Percentiles rank a stretch among this genome's conserved stretches.
Evolutionary conservation across 2,329 filamentous ascomycete species (phyloP).

Genomic region (Pseudogymnoascus sp.): DNA sequence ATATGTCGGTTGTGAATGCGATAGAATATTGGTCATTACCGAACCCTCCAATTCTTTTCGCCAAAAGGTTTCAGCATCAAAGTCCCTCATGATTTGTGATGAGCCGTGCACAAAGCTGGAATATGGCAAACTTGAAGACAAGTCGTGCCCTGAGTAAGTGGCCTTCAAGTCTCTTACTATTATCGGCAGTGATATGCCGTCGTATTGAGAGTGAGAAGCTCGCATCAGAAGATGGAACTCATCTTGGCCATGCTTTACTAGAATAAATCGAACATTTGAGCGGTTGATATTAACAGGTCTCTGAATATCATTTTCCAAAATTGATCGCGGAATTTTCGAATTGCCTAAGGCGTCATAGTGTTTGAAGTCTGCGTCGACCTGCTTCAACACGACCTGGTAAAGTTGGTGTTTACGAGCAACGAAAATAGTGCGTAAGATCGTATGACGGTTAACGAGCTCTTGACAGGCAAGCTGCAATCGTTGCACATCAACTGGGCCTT

Average conservation of each 20-base stretch:
- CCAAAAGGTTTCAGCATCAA: not conserved
- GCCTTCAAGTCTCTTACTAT: not conserved
- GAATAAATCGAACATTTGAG: not conserved
- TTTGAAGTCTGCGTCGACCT: not conserved
- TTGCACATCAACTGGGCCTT: constrained; percentile 7
- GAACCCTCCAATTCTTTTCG: not conserved
- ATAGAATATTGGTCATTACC: not conserved
- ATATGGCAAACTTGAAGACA: not conserved
- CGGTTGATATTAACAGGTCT: not conserved
- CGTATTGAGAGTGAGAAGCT: constrained; percentile 7
- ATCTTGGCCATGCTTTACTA: not conserved
- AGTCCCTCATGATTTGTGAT: not conserved
- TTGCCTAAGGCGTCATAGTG: not conserved
- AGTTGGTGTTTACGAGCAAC: not conserved
- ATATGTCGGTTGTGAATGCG: not conserved
- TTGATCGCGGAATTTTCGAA: not conserved
- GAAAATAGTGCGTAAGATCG: constrained; percentile 16
- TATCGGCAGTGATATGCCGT: constrained; percentile 5
- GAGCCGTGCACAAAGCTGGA: not conserved
- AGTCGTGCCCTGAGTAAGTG: not conserved
- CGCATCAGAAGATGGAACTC: not conserved
- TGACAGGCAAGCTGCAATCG: constrained; percentile 11
- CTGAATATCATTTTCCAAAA: not conserved
- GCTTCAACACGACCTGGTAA: constrained; percentile 15
- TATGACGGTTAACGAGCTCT: constrained; percentile 5